Evolutionary conservation across 2,329 filamentous ascomycete genomes (phyloP).

Genomic region (Neonectria punicea): DNA sequence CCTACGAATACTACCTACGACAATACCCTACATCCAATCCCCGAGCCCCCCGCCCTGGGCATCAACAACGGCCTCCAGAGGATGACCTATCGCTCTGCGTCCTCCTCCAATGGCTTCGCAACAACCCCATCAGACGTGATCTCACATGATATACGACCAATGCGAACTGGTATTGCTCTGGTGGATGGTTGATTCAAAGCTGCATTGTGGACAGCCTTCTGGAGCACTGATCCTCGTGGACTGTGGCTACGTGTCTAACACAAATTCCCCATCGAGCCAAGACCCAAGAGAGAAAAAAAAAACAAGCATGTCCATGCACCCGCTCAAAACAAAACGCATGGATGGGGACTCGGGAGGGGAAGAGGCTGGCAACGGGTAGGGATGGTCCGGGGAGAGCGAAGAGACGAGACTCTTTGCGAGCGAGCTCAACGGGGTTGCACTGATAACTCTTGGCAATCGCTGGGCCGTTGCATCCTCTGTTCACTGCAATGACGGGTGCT

Average conservation of each 20-base stretch:
- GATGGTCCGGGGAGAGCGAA: slow-evolving; percentile 30
- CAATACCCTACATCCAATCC: slow-evolving; percentile 20
- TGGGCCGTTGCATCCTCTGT: slow-evolving; percentile 29
- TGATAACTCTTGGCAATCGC: slow-evolving; percentile 32
- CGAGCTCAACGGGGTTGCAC: slow-evolving; percentile 23
- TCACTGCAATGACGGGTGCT: slow-evolving; percentile 25
- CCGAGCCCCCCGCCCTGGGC: slow-evolving; percentile 7
- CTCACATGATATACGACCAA: slow-evolving; percentile 44
- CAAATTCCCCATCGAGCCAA: slow-evolving; percentile 26
- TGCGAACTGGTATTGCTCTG: slow-evolving; percentile 40
- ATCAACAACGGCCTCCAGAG: slow-evolving; percentile 36
- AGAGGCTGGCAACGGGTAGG: slow-evolving; percentile 22
- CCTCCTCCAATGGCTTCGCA: slow-evolving; percentile 30
- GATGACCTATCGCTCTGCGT: slow-evolving; percentile 14
- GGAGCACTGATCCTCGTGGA: slow-evolving; percentile 21
- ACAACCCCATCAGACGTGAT: slow-evolving; percentile 29
- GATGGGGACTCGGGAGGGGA: slow-evolving; percentile 7
- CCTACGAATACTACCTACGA: not conserved
- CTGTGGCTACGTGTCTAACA: slow-evolving; percentile 29
- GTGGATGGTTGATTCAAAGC: slow-evolving; percentile 36
- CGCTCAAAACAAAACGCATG: slow-evolving; percentile 15
- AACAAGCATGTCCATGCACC: not conserved
- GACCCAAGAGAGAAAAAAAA: slow-evolving; percentile 13
- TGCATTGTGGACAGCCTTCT: slow-evolving; percentile 25
- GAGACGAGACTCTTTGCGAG: slow-evolving; percentile 5